These are phyloP conservation scores for Annona cherimola DNA, from an alignment of 164 flowering plant species.

Conservation along the genomic window DNA sequence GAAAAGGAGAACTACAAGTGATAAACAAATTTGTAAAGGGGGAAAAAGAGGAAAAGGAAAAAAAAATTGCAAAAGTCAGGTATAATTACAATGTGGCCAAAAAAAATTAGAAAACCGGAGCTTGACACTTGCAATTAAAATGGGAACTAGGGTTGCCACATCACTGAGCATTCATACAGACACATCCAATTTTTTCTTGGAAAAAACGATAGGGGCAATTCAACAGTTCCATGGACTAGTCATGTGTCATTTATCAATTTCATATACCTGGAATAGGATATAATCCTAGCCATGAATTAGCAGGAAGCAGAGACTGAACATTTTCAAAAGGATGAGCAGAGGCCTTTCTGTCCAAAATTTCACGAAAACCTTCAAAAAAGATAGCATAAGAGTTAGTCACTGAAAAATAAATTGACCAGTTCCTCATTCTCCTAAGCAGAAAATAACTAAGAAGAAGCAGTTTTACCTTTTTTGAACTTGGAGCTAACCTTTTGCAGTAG, in stretches of 20 bases:
- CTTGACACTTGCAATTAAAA: too few species aligned
- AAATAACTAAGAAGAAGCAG: neutral
- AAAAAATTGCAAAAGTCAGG: too few species aligned
- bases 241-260: neutral
- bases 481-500: constrained; percentile 83
- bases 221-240: neutral
- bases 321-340: constrained; percentile 96
- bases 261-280: constrained; percentile 80
- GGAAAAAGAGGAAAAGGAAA: too few species aligned
- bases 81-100: too few species aligned
- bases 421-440: neutral
- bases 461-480: constrained; percentile 85
- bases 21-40: too few species aligned
- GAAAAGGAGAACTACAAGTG: too few species aligned
- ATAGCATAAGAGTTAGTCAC: constrained; percentile 6
- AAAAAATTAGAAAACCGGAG: too few species aligned
- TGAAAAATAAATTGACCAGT: neutral
- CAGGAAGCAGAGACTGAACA: constrained; percentile 84
- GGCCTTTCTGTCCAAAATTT: constrained; percentile 78
- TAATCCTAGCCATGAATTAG: constrained; percentile 84
- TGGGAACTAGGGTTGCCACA: too few species aligned
- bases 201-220: neutral
- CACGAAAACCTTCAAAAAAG: constrained; percentile 73
- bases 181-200: neutral
- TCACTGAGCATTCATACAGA: too few species aligned